Evolutionary conservation across 306 rosid genomes (phyloP), one percentile per base, ranked within the genome.

Genomic region (Heteromeles arbutifolia): DNA sequence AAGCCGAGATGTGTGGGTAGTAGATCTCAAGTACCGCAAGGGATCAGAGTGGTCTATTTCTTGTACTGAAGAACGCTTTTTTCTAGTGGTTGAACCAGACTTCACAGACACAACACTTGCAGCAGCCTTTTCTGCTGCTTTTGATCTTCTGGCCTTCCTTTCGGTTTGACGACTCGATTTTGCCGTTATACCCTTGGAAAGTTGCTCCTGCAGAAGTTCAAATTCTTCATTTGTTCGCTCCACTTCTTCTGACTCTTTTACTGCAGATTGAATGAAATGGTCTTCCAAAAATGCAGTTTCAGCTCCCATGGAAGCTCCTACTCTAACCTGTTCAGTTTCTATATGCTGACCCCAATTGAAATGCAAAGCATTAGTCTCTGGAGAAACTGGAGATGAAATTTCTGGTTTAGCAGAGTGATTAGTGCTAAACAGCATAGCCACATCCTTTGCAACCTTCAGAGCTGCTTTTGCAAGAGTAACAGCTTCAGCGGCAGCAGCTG

Each of bases 391-490:
- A 1, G 83, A 71, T 34, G 37, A 70, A 81, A 22, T 76, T 74
- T 65, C 85, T n/a, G 82, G 43, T 77, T 80, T 81, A 44, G 72
- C 61, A 0, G 78, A 78, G 69, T 82, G 70, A 28, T 71, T 79
- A 71, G 73, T 89, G 66, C 84, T 84, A 32, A 80, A 85, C 74
- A 89, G 85, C 70, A 84, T 62, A 64, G 87, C 91, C 15, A 89
- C 96, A 54, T 90, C 97, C 82, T 83, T 92, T 66, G 97, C 97
- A 89, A 92, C 85, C 83, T 92, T 88, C 57, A 84, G 83, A 32
- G 97, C 97, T 8, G 97, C 97, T 81, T 86, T 95, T 50, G 97
- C 97, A 82, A 90, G 99, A 80, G 97, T 79, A 76, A 95, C 85
- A 31, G 97, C 97, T 87, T 95, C 96, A 56, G 97, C 90, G 21